Evolutionary conservation across 2,329 filamentous ascomycete species (phyloP).

Genomic region (Fonsecaea erecta): DNA sequence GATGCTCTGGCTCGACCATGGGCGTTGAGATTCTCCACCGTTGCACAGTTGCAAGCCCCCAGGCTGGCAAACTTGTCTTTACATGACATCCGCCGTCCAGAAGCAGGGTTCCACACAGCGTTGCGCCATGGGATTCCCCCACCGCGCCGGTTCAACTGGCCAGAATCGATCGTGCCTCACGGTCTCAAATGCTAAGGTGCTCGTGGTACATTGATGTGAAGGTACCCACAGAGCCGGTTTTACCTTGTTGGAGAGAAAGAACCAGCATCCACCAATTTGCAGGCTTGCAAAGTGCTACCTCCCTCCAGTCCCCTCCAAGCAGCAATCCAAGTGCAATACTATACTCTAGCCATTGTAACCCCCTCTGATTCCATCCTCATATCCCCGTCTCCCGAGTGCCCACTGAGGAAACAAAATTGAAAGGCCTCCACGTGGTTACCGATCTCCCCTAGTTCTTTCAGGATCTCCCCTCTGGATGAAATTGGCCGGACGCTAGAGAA

Average conservation of each 20-base stretch:
- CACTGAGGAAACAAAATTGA: slow-evolving; percentile 12
- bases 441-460: slow-evolving; percentile 20
- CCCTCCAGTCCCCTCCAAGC: slow-evolving; percentile 8
- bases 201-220: slow-evolving; percentile 18
- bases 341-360: slow-evolving; percentile 23
- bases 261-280: slow-evolving; percentile 21
- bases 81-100: slow-evolving; percentile 12
- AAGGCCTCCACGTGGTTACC: slow-evolving; percentile 33
- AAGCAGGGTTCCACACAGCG: background rate
- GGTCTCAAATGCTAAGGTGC: slow-evolving; percentile 16
- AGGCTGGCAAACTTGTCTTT: slow-evolving; percentile 3
- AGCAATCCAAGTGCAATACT: slow-evolving; percentile 17
- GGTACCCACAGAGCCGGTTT: slow-evolving; percentile 22
- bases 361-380: slow-evolving; percentile 18
- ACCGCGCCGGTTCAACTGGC: slow-evolving; percentile 26
- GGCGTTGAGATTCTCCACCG: slow-evolving; percentile 10
- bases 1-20: background rate
- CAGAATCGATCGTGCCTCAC: slow-evolving; percentile 25
- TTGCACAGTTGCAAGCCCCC: background rate
- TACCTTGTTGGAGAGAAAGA: slow-evolving; percentile 12
- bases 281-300: background rate
- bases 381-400: slow-evolving; percentile 19
- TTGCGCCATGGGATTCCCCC: slow-evolving; percentile 31
- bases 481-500: slow-evolving; percentile 34
- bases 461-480: slow-evolving; percentile 27